Percentiles rank a stretch among this genome's conserved stretches.
Conservation (phyloP, 2,329 filamentous ascomycete species). For the Fusarium sp. region DNA sequence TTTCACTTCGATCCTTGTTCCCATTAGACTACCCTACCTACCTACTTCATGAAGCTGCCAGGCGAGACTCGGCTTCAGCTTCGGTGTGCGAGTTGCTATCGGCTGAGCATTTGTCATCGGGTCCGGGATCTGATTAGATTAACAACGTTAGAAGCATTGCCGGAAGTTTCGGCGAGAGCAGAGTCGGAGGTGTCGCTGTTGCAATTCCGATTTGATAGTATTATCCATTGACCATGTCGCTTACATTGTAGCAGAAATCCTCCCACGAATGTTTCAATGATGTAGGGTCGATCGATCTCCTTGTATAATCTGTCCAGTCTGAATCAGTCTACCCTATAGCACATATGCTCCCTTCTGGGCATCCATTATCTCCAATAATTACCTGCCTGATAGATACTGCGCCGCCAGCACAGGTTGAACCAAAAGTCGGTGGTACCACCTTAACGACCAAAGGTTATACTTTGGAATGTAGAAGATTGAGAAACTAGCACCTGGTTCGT, state of each 20-base stretch:
- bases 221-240: background rate
- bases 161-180: background rate
- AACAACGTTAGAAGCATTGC: conserved; percentile 1
- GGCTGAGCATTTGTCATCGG: conserved; percentile 38
- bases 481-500: background rate
- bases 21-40: background rate
- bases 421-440: background rate
- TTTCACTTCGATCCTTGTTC: background rate
- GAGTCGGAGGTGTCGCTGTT: background rate
- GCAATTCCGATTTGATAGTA: background rate
- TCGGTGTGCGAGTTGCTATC: conserved; percentile 33
- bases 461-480: background rate
- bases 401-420: background rate
- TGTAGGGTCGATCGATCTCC: background rate
- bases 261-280: no score
- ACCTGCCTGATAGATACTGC: background rate
- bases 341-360: background rate
- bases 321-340: background rate
- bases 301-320: background rate
- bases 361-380: background rate
- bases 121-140: conserved; percentile 42
- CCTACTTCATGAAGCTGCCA: conserved; percentile 3
- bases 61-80: conserved; percentile 33
- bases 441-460: background rate
- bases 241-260: background rate